phyloP scores from a whole-genome alignment of 345 rosid genomes.

The Boechera stricta region DNA sequence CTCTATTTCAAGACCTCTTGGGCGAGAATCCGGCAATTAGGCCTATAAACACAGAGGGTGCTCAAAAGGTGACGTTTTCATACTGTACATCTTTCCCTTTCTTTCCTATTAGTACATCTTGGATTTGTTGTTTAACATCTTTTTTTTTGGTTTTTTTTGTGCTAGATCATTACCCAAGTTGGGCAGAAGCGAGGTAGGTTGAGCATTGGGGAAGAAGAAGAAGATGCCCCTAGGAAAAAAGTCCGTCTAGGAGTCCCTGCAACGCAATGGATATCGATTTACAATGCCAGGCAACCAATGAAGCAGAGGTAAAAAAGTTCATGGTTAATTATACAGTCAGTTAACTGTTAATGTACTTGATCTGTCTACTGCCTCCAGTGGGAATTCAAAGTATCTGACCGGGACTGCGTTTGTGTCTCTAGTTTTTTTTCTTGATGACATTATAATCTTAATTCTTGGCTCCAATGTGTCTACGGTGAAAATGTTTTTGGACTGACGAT shows the following conservation, averaged over 20 bases:
- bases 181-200: slow-evolving; percentile 95
- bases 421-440: slow-evolving; percentile 4
- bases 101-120: slow-evolving; percentile 13
- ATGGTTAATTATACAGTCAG: slow-evolving; percentile 15
- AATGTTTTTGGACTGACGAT: slow-evolving; percentile 15
- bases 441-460: slow-evolving; percentile 3
- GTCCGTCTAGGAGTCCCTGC: slow-evolving; percentile 95
- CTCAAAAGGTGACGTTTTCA: slow-evolving; percentile 72
- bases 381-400: not conserved
- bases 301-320: slow-evolving; percentile 77
- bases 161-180: slow-evolving; percentile 80
- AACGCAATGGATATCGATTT: slow-evolving; percentile 94
- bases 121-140: slow-evolving; percentile 27
- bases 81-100: slow-evolving; percentile 25
- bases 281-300: slow-evolving; percentile 95
- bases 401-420: not conserved
- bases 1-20: slow-evolving; percentile 76
- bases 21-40: slow-evolving; percentile 78
- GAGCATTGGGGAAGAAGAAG: slow-evolving; percentile 81
- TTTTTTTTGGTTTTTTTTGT: not conserved
- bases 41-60: slow-evolving; percentile 96
- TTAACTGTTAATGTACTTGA: slow-evolving; percentile 24
- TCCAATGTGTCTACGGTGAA: slow-evolving; percentile 17
- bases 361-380: slow-evolving; percentile 9
- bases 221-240: slow-evolving; percentile 89